Evolutionary conservation across 2,329 filamentous ascomycete genomes (phyloP), one percentile per base, ranked within the genome.

Genomic region (Ophiognomonia clavigignenti-juglandacearum): DNA sequence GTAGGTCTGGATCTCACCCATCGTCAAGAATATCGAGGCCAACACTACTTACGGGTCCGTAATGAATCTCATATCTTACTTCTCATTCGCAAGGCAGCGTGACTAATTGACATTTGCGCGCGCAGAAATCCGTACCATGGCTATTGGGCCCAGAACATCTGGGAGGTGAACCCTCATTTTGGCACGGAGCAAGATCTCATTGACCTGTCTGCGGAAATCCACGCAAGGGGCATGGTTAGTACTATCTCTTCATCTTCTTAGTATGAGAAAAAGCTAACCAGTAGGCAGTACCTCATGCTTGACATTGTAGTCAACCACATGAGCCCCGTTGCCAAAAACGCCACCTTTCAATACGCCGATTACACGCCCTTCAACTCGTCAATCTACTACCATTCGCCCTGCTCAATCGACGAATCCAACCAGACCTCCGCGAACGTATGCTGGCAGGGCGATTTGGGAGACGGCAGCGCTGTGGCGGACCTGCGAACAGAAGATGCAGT

Each of bases 221-320:
- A 82, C 53, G 59, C 63, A n/a, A 67, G 77, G 4, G 71, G 66
- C 37, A 82, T 82, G 78, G 48, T 49, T 11, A 38, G 45, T 13
- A 16, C 4, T 3, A 4, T 7, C 9, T 16, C 14, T 4, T 16
- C 16, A 7, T n/a, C 18, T 16, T n/a, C 9, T 8, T 18, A 4
- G 3, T 3, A 16, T 16, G 10, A 8, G 14, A 7, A 3, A 16
- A 26, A 10, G 24, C 24, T 26, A 10, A 37, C 67, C 24, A 67
- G 78, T 77, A 53, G 62, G 4, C 4, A 34, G 31, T 34, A 34
- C 31, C 31, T 34, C 31, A 83, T 83, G 78, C 67, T 82, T 3
- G 78, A 82, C 51, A 64, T 82, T 2, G 77, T 82, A 3, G 69
- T 71, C 6, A 81, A 82, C 58, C 75, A 82, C 57, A 73, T 74